These are phyloP conservation scores for Globisporangium rhizosaccharum DNA, from an alignment of 352 stramenopile species.

Conservation along the genomic window DNA sequence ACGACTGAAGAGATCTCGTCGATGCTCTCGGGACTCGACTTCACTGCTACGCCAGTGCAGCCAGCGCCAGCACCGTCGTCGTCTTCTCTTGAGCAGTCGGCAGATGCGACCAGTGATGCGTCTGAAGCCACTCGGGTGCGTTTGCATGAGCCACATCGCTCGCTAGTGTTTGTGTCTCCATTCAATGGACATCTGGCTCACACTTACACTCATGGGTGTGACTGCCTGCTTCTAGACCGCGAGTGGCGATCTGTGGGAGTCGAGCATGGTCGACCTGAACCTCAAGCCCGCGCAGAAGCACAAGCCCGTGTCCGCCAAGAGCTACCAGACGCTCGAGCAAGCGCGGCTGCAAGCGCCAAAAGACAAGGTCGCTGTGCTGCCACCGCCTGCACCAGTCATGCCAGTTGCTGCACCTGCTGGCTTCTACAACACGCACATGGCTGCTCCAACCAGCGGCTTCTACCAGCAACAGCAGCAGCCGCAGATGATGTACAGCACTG, in stretches of 20 bases:
- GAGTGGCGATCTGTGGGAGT: constrained; percentile 63
- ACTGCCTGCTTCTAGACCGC: constrained; percentile 18
- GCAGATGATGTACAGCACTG: constrained; percentile 33
- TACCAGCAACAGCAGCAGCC: constrained; percentile 24
- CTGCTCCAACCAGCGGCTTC: constrained; percentile 10
- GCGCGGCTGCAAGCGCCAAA: constrained; percentile 51
- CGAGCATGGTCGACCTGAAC: constrained; percentile 72
- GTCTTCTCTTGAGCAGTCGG: constrained; percentile 15
- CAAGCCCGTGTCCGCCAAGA: constrained; percentile 36
- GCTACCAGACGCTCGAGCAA: constrained; percentile 69
- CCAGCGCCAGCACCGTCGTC: constrained; percentile 18
- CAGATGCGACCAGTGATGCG: constrained; percentile 24
- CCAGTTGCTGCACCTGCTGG: constrained; percentile 5
- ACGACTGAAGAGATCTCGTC: constrained; percentile 54
- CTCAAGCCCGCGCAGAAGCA: constrained; percentile 46
- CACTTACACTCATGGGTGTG: background rate
- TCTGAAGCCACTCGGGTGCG: background rate
- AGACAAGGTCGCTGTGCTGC: constrained; percentile 61
- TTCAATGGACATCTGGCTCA: background rate
- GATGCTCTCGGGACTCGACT: constrained; percentile 75
- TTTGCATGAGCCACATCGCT: too few species aligned
- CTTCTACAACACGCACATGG: constrained; percentile 20
- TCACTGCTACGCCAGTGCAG: constrained; percentile 42
- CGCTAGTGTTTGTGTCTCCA: background rate
- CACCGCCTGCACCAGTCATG: constrained; percentile 19